Evolutionary conservation across 2,329 filamentous ascomycete species (phyloP), one percentile per base, ranked within the genome.

Genomic region (Cytospora schulzeri): DNA sequence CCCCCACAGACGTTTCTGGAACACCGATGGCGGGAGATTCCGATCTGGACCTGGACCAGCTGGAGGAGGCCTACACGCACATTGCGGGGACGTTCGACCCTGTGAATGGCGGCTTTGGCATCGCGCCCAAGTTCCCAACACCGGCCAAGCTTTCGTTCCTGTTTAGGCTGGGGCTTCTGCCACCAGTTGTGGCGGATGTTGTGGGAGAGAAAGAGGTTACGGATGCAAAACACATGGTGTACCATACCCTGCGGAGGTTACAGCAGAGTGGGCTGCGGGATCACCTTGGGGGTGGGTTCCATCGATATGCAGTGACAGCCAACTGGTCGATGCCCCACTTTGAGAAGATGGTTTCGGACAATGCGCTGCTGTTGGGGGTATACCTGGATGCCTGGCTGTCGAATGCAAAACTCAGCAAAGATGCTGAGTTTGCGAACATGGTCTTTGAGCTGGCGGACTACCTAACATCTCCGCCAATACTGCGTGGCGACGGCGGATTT

Each of bases 241-340:
- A 96, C 26, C 85, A 89, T 64, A 97, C 93, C 0, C 78, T 99
- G 57, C 85, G 91, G 48, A 88, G 87, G 65, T 95, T 98, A 17
- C 77, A 80, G 2, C 79, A 83, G 57, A 81, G 85, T 57, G 83
- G 81, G 5, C 70, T 88, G 66, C 77, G 81, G 60, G 85, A 88
- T 65, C 85, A 87, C 63, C 73, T 87, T 11, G 83, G 83, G 1
- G 80, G 79, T 8, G 85, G 85, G 4, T 87, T 87, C 69, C 78
- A 82, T 41, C 86, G 94, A 59, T 97, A 96, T 74, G 96, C 92
- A 17, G 90, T 96, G 9, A 98, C 94, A 0, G 81, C 88, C 17
- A 91, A 98, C 76, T 99, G 95, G 95, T 91, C 90, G 68, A 80
- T 98, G 55, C 95, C 95, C 14, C 93, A 97, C 75, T 99, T 98